Evolutionary conservation across 2,329 filamentous ascomycete species (phyloP), one percentile per base, ranked within the genome.

Genomic region (Aureobasidium subglaciale): DNA sequence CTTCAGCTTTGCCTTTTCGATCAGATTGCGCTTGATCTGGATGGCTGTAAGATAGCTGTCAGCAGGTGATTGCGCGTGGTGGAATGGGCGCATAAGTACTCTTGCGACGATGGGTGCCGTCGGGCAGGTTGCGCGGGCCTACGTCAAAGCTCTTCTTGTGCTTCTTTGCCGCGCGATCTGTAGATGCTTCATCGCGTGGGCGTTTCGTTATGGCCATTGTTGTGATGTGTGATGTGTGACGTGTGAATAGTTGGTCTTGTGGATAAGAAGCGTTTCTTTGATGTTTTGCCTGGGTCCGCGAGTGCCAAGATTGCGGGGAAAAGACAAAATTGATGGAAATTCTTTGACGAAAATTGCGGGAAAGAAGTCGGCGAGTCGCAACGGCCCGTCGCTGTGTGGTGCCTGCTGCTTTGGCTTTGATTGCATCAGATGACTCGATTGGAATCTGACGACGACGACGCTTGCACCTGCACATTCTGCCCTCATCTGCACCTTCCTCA

Each of bases 1-100:
- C 73, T 92, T 93, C 60, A 96, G 79, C 72, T 96, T 96, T 59
- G 91, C 90, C 70, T 93, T 95, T 70, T 90, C 83, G 64, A 97
- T 96, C 56, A 96, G 76, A 62, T 88, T 83, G 61, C 86, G 81
- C 72, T 97, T 97, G 67, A 96, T 93, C 71, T 92, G 92, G 70
- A 88, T 84, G 57, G 88, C 88, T 92, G 42, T 27, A n/a, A 29
- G 29, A 16, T 15, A 40, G 10, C 8, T 37, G 52, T 56, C 25
- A 49, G 34, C n/a, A 10, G 10, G 20, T 24, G 46, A 24, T 11
- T 25, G 35, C n/a, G 48, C 37, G 11, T 7, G 16, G 13, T 34
- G 22, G 15, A 10, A 27, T 38, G 22, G 10, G n/a, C 11, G 34
- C 10, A 2, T 20, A 42, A 59, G 40, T 65, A 84, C 83, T 79